A percentile compares a stretch with the other conserved stretches of the same genome.
These are phyloP conservation scores for Fusarium dlaminii DNA, from an alignment of 2,329 filamentous ascomycete genomes.

Conservation along the genomic window DNA sequence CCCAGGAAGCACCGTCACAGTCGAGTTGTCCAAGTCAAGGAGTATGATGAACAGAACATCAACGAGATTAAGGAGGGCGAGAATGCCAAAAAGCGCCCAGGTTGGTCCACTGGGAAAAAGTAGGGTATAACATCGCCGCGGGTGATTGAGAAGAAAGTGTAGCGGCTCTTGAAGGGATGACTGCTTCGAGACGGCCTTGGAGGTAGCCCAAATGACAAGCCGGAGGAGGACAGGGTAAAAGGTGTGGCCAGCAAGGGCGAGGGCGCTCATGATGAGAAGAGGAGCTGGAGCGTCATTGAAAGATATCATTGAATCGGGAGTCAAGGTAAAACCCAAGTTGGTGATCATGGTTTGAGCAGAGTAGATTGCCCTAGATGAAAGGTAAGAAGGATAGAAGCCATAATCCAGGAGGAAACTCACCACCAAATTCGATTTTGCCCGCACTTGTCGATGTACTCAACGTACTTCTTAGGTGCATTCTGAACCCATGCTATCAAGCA, in stretches of 20 bases:
- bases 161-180: slow-evolving; percentile 56
- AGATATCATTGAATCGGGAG: slow-evolving; percentile 62
- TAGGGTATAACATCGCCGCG: slow-evolving; percentile 69
- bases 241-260: slow-evolving; percentile 64
- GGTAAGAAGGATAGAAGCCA: background rate
- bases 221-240: slow-evolving; percentile 68
- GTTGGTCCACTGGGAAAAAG: slow-evolving; percentile 69
- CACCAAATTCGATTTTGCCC: slow-evolving; percentile 59
- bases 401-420: slow-evolving; percentile 45
- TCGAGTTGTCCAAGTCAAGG: slow-evolving; percentile 61
- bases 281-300: slow-evolving; percentile 56
- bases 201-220: slow-evolving; percentile 65
- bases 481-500: slow-evolving; percentile 60
- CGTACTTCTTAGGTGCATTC: slow-evolving; percentile 52
- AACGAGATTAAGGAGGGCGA: slow-evolving; percentile 62
- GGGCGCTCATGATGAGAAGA: slow-evolving; percentile 58
- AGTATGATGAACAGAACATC: slow-evolving; percentile 65
- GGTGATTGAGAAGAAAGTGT: slow-evolving; percentile 69
- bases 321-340: slow-evolving; percentile 64
- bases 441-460: slow-evolving; percentile 49
- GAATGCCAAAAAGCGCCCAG: slow-evolving; percentile 63
- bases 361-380: slow-evolving; percentile 55
- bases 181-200: slow-evolving; percentile 54
- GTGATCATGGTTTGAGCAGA: slow-evolving; percentile 61
- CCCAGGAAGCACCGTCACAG: slow-evolving; percentile 56